A percentile compares a stretch with the other conserved stretches of the same genome.
Evolutionary conservation across 2,329 filamentous ascomycete species (phyloP).

Genomic region (Arthroderma sp.): DNA sequence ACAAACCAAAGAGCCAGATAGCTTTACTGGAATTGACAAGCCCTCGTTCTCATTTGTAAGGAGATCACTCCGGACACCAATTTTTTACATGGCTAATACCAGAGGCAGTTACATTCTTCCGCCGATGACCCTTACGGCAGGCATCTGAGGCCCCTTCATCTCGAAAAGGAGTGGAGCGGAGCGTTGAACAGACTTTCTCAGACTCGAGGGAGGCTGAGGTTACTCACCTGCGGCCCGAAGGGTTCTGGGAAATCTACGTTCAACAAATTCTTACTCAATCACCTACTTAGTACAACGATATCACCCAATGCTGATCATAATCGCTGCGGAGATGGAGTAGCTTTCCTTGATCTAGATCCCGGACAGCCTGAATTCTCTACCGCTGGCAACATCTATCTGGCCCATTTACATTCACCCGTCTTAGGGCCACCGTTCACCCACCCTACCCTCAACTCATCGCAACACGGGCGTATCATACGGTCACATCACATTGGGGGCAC

Average conservation of each 20-base stretch:
- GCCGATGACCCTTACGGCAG: conserved; percentile 30
- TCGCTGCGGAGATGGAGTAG: conserved; percentile 28
- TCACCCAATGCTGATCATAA: conserved; percentile 17
- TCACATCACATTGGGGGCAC: conserved; percentile 42
- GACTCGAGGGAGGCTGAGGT: conserved; percentile 25
- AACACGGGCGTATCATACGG: conserved; percentile 29
- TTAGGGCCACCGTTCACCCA: conserved; percentile 47
- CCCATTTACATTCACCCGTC: conserved; percentile 37
- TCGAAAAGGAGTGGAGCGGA: conserved; percentile 31
- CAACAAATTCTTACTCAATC: conserved; percentile 42
- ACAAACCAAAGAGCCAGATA: conserved; percentile 18
- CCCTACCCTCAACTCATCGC: conserved; percentile 24
- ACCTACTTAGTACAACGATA: conserved; percentile 33
- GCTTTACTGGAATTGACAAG: conserved; percentile 15
- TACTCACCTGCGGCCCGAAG: conserved; percentile 43
- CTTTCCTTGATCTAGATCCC: conserved; percentile 47
- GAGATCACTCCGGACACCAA: no score
- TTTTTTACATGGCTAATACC: not conserved
- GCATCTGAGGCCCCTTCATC: conserved; percentile 29
- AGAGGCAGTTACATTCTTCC: conserved; percentile 27
- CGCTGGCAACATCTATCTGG: conserved; percentile 46
- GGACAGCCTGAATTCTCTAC: conserved; percentile 47
- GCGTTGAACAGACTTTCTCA: conserved; percentile 32
- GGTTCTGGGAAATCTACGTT: conserved; percentile 49
- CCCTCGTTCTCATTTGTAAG: conserved; percentile 31